Evolutionary conservation across 139 green algal genomes (phyloP), one percentile per base, ranked within the genome.

Genomic region (Spirogloea muscicola): DNA sequence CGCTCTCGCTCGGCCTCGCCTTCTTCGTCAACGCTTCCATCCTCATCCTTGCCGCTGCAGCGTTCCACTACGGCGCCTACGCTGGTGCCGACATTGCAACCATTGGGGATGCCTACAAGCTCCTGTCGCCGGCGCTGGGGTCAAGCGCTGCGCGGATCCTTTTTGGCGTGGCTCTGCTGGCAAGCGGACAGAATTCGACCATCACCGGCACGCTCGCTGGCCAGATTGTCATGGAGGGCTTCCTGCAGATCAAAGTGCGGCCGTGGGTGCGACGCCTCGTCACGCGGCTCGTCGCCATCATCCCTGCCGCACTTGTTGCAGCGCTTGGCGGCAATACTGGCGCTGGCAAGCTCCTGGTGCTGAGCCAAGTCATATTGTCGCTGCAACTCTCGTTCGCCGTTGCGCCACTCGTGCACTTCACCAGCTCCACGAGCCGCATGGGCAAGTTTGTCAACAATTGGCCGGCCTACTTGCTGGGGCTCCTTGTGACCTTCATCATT

Each of bases 161-260:
- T 7, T 86, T 79, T 27, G 81, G 63, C 33, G 57, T 78, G 1
- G 76, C 69, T 1, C 57, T 87, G 10, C 61, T 87, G 1, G 74
- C 81, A 5, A 61, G 58, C 36, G 83, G 80, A 25, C 88, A 94
- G 73, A 86, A 73, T 66, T 84, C 71, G 76, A 91, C 88, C 52
- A 91, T 94, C 77, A 93, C 90, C 0, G 86, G 86, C 21, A 91
- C 88, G 33, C 91, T 91, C 70, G 84, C 89, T 0, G 87, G 88
- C n/a, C 89, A 94, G 77, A 88, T 90, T 58, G 88, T 94, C 18
- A 91, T 94, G 85, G 79, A 87, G 29, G 82, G 82, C 25, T 86
- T 87, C 43, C 36, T 87, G 27, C 36, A 85, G 9, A 29, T 86
- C 13, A 65, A 60, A 33, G 57, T 87, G 7, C 52, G 72, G 21